Evolutionary conservation across 1,284 basidiomycete genomes (phyloP).

Genomic region (Pseudomicrostroma phylloplanum): DNA sequence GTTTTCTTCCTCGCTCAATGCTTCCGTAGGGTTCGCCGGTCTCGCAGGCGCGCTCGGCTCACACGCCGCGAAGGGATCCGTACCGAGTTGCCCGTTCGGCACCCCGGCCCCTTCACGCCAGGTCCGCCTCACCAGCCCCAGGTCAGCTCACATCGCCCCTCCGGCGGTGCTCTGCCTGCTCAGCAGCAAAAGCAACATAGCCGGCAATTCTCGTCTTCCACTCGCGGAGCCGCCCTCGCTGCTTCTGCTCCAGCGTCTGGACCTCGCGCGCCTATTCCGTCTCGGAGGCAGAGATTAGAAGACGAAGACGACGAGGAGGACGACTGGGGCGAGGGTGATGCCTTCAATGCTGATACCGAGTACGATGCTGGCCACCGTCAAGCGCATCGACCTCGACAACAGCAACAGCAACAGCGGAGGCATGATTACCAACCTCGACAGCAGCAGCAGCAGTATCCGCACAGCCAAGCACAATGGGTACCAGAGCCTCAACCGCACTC

Average conservation of each 20-base stretch:
- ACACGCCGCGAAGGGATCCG: too few species aligned
- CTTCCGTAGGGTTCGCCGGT: too few species aligned
- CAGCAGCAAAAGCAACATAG: too few species aligned
- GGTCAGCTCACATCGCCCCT: too few species aligned
- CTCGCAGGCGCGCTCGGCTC: too few species aligned
- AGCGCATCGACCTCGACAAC: conserved; percentile 46
- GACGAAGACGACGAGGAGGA: conserved; percentile 49
- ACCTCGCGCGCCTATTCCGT: conserved; percentile 1
- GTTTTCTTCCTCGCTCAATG: too few species aligned
- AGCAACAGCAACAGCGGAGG: conserved; percentile 23
- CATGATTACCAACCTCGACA: conserved; percentile 6
- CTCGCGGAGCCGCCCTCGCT: too few species aligned
- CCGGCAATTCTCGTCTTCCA: too few species aligned
- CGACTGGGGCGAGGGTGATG: conserved; percentile 49
- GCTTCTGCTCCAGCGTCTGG: background rate
- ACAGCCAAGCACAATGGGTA: background rate
- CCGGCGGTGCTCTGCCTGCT: too few species aligned
- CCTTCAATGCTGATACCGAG: conserved; percentile 20
- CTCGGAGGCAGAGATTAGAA: conserved; percentile 38
- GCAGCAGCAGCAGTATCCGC: background rate
- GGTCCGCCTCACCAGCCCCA: too few species aligned
- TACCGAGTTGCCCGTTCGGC: too few species aligned
- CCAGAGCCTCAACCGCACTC: background rate
- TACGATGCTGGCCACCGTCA: conserved; percentile 44
- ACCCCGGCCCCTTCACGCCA: too few species aligned